Conservation (phyloP, 306 rosid species). For the Inga leiocalycina region DNA sequence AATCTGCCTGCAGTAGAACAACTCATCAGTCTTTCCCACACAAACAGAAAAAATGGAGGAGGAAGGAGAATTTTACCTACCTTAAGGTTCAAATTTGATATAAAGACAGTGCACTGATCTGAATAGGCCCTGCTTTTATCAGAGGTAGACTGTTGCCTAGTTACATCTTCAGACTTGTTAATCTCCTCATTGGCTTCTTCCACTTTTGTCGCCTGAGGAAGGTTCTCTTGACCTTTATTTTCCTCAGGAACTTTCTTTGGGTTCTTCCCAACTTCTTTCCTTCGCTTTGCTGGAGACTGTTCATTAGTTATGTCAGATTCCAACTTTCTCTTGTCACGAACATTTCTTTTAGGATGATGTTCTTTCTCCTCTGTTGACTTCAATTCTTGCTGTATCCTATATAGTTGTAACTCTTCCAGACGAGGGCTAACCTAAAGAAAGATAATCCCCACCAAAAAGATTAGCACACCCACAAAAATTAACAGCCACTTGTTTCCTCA, state of each 20-base stretch:
- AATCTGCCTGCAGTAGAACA: conserved; percentile 61
- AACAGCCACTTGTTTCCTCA: not conserved
- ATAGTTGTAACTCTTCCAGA: conserved; percentile 69
- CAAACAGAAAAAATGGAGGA: not conserved
- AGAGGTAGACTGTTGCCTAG: conserved; percentile 41
- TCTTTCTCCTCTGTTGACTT: conserved; percentile 63
- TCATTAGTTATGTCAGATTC: conserved; percentile 50
- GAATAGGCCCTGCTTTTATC: conserved; percentile 57
- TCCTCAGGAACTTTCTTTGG: conserved; percentile 49
- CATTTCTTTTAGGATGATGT: conserved; percentile 51
- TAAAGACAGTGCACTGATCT: conserved; percentile 87
- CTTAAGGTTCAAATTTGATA: conserved; percentile 69
- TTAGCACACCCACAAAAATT: conserved; percentile 24
- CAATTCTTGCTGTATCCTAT: conserved; percentile 69
- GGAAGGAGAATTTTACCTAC: conserved; percentile 37
- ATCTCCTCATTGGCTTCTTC: conserved; percentile 45
- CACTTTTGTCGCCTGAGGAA: conserved; percentile 37
- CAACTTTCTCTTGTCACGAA: conserved; percentile 71
- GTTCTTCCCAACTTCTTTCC: conserved; percentile 52
- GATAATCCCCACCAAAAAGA: conserved; percentile 13
- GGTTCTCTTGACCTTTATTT: conserved; percentile 46
- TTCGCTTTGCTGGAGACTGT: conserved; percentile 66
- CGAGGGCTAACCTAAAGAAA: conserved; percentile 71
- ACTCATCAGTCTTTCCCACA: conserved; percentile 17
- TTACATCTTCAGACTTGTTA: conserved; percentile 44